Base-by-base conservation (phyloP, 257 asterid genomes). In the Verbascum thapsus region DNA sequence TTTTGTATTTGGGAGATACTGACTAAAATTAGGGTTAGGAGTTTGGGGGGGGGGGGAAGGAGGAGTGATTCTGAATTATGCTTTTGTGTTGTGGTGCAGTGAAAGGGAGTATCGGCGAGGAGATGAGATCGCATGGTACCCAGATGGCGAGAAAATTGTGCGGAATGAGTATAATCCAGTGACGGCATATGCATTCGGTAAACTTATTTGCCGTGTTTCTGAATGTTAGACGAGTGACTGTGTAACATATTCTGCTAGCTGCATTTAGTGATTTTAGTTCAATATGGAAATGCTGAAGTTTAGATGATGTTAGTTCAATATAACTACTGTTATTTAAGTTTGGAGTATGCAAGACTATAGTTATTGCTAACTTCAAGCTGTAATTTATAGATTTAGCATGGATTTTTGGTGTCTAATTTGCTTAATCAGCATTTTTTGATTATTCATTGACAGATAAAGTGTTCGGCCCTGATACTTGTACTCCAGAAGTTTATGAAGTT, bases 181-280 rank as follows among this genome's bases (percentile, higher is more conserved):
- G 54, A 90, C 91, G 63, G 92, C 98, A 58, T 94, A 82, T 70
- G 99, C 92, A 74, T 94, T 84, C 73, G 99, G 99, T 94, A 80
- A 38, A 40, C 30, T 63, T 71, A 23, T 73, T 13, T 67, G 51
- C 49, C 16, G 18, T 49, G 48, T 70, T 52, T 39, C 10, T 7
- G 56, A 40, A 10, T 55, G 42, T 15, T 30, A 11, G 48, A 55
- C 48, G 51, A 15, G 9, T 8, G 22, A 13, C 53, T 17, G 69
- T 18, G 43, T 35, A 63, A 37, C 20, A 47, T 49, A 48, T 37
- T 44, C 42, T 18, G 2, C 61, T 60, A 43, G 41, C 64, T 73
- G 80, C 53, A 41, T 37, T 22, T 50, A 49, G 12, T 38, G n/a
- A 35, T 56, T 18, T 58, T 44, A 49, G 55, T 59, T 30, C 54